Base-by-base conservation (phyloP, 176 grass and related monocot genomes). In the Lolium multiflorum region DNA sequence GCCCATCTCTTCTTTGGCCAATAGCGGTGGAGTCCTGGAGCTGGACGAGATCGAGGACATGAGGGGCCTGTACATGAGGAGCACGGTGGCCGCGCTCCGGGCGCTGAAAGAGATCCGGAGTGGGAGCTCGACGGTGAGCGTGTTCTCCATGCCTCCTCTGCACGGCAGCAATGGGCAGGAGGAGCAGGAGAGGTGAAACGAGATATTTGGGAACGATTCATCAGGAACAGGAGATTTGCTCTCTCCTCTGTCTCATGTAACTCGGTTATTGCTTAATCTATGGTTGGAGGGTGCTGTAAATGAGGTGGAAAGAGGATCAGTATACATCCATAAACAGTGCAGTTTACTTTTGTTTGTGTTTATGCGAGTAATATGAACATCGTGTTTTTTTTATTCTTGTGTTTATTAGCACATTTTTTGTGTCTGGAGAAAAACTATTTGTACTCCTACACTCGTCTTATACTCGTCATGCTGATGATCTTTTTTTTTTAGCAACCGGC, bases 1-100 rank as follows among this genome's bases (percentile, higher is more conserved):
- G 3, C 85, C 90, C 25, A 70, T 64, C 25, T 85, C 90, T 12
- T 88, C 95, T 55, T 82, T 92, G 66, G 85, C 80, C 28, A 86
- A 83, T 3, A 37, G 64, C 6, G 71, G 81, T 18, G 73, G 7
- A 85, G 93, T 69, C 87, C 89, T 55, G 11, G 93, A 89, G 54
- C 74, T 94, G 78, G 96, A 93, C 60, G 93, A 95, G 90, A 92
- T 92, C 50, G 90, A 98, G 75, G 89, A 84, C 88, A 94, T 94
- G 83, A 93, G 95, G 88, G 76, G 93, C 83, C 85, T 93, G 87
- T 94, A 95, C 86, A 95, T 98, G 91, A 98, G 93, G 74, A 91
- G 90, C 86, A 95, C 96, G 1, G 14, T 95, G 0, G 96, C 90
- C 0, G 96, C 93, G 1, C 86, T 98, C 80, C 84, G 93, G n/a